Conservation (phyloP, 2,329 filamentous ascomycete species). For the Aspergillus terreus region DNA sequence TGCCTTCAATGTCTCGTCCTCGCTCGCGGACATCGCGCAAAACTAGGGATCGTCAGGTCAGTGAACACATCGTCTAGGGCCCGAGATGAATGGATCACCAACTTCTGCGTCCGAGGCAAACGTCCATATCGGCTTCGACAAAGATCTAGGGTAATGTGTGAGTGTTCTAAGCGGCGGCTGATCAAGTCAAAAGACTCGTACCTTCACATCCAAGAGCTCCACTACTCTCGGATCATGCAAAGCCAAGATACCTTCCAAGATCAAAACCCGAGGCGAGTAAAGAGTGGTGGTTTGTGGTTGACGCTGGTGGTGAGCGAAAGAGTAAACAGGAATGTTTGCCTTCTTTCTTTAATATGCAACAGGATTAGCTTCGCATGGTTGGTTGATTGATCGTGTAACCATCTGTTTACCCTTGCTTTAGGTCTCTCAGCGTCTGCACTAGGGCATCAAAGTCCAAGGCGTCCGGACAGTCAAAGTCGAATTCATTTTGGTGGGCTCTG, state of each 20-base stretch:
- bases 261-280: constrained; percentile 93
- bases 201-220: constrained; percentile 86
- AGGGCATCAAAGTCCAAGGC: constrained; percentile 93
- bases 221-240: constrained; percentile 82
- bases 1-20: constrained; percentile 87
- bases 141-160: constrained; percentile 61
- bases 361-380: constrained; percentile 9
- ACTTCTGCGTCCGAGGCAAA: constrained; percentile 87
- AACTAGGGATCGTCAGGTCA: constrained; percentile 50
- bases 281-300: constrained; percentile 76
- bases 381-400: neutral
- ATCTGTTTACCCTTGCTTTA: constrained; percentile 76
- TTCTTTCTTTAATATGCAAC: constrained; percentile 28
- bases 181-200: constrained; percentile 32
- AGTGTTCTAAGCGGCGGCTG: constrained; percentile 6
- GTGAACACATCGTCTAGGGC: neutral
- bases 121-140: constrained; percentile 91
- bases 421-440: constrained; percentile 71
- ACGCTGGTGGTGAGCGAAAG: constrained; percentile 85
- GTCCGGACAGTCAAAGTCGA: constrained; percentile 91
- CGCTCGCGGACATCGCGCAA: constrained; percentile 84
- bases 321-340: constrained; percentile 91
- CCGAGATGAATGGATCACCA: constrained; percentile 28
- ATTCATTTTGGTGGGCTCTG: constrained; percentile 83
- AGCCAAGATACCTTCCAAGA: constrained; percentile 94